Conservation (phyloP, 139 green algal species). For the Pedinophyceae sp. region DNA sequence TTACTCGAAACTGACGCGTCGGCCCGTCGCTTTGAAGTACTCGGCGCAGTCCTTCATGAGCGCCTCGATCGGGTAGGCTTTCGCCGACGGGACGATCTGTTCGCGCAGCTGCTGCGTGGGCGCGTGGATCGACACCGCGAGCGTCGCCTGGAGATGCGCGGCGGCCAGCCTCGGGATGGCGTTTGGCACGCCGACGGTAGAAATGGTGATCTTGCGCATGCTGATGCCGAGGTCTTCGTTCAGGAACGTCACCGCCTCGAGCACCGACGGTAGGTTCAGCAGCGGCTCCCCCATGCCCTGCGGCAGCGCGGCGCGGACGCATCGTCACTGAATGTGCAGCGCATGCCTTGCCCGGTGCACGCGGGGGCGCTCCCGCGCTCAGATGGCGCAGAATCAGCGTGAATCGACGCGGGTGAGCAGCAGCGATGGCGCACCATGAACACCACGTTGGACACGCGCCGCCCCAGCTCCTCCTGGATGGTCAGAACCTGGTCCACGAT, state of each 20-base stretch:
- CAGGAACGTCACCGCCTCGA: conserved; percentile 40
- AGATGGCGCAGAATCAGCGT: too few relatives aligned
- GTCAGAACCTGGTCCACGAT: conserved; percentile 82
- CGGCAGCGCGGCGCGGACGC: too few relatives aligned
- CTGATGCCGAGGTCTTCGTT: conserved; percentile 78
- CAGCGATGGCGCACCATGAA: conserved; percentile 66
- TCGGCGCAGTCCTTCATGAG: conserved; percentile 54
- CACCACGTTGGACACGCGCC: conserved; percentile 66
- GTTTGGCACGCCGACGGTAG: conserved; percentile 82
- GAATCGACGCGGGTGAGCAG: background rate
- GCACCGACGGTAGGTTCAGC: conserved; percentile 72
- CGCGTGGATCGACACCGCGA: conserved; percentile 73
- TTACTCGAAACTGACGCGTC: too few relatives aligned
- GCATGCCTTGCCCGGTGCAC: too few relatives aligned
- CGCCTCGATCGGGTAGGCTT: conserved; percentile 68
- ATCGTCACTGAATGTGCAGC: too few relatives aligned
- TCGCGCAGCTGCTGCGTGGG: conserved; percentile 60
- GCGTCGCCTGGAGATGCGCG: conserved; percentile 36
- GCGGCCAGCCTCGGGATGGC: conserved; percentile 45
- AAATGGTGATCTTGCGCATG: conserved; percentile 80
- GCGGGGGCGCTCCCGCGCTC: too few relatives aligned
- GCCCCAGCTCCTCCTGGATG: conserved; percentile 49
- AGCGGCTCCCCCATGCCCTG: conserved; percentile 89
- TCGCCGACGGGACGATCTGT: conserved; percentile 38
- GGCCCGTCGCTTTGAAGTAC: conserved; percentile 44